Evolutionary conservation across 1,284 basidiomycete genomes (phyloP).

Genomic region (Chalciporus piperatoides): DNA sequence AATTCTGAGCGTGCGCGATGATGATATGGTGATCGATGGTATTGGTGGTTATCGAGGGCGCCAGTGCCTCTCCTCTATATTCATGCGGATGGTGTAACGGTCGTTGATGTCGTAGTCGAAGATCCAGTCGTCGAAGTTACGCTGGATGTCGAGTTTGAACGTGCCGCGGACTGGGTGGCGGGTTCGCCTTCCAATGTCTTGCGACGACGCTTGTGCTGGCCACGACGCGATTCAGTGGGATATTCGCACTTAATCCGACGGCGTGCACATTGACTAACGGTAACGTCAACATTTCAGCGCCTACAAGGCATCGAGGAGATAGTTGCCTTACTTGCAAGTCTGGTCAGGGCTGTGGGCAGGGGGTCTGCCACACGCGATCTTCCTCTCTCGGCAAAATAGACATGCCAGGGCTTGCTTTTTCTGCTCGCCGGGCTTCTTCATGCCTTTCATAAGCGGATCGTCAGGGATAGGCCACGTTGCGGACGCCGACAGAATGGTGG

Average conservation of each 20-base stretch:
- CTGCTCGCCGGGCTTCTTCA: constrained; percentile 36
- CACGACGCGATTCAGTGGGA: constrained; percentile 50
- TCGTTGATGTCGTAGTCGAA: constrained; percentile 22
- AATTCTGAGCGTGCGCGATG: constrained; percentile 14
- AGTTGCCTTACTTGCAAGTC: constrained; percentile 37
- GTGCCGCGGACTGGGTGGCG: constrained; percentile 21
- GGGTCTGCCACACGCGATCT: constrained; percentile 39
- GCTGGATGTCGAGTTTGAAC: constrained; percentile 24
- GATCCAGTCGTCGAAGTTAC: constrained; percentile 17
- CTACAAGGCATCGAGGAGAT: constrained; percentile 2
- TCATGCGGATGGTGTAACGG: constrained; percentile 24
- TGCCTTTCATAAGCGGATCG: constrained; percentile 33
- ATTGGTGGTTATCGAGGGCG: constrained; percentile 2
- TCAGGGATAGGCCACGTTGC: constrained; percentile 36
- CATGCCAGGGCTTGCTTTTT: constrained; percentile 41
- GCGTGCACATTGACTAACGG: constrained; percentile 45
- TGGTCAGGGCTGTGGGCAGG: constrained; percentile 31
- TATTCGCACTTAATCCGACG: constrained; percentile 47
- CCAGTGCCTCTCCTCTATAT: constrained; percentile 7
- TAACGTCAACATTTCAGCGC: constrained; percentile 23
- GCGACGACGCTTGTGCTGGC: constrained; percentile 46
- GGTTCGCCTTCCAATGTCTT: constrained; percentile 29
- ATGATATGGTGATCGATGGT: constrained; percentile 6
- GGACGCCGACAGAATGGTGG: constrained; percentile 22
- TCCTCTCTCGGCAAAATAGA: constrained; percentile 38